These are phyloP conservation scores for Nyssa sinensis DNA, from an alignment of 148 eudicot species.

Conservation along the genomic window DNA sequence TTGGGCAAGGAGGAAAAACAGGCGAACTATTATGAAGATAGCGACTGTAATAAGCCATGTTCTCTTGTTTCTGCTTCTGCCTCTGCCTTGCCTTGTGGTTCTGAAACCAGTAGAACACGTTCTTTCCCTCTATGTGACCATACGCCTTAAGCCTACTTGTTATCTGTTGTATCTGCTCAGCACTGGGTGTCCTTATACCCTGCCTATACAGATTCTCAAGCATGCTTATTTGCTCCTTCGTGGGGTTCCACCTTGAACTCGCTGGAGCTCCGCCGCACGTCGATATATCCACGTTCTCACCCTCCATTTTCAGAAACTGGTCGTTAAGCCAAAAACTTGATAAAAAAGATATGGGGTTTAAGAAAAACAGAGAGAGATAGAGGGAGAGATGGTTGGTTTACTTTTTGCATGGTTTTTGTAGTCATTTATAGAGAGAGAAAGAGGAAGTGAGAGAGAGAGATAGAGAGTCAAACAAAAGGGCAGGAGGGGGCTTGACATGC, in stretches of 20 bases:
- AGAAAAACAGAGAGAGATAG: not conserved
- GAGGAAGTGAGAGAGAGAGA: conserved; percentile 22
- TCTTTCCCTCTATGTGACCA: conserved; percentile 91
- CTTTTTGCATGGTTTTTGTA: conserved; percentile 16
- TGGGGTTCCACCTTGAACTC: conserved; percentile 75
- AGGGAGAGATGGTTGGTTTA: not conserved
- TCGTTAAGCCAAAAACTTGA: no score
- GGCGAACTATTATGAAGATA: conserved; percentile 11
- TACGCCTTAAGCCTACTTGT: conserved; percentile 47
- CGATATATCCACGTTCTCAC: conserved; percentile 9
- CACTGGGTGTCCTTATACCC: conserved; percentile 74
- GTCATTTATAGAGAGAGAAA: not conserved
- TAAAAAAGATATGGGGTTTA: no score
- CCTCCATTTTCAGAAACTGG: conserved; percentile 14
- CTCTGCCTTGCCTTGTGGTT: conserved; percentile 94
- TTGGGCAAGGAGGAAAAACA: conserved; percentile 22
- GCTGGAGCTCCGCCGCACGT: conserved; percentile 24
- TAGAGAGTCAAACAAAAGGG: conserved; percentile 32
- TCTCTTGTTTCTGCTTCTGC: conserved; percentile 71
- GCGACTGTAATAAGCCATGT: conserved; percentile 25
- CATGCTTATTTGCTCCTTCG: conserved; percentile 76
- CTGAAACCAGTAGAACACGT: conserved; percentile 96
- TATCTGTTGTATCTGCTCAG: conserved; percentile 81
- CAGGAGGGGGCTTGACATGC: conserved; percentile 47
- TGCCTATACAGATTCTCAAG: conserved; percentile 65